A percentile compares a stretch with the other conserved stretches of the same genome.
These are phyloP conservation scores for Tricholoma saponaceum DNA, from an alignment of 768 basidiomycete genomes.

Conservation along the genomic window DNA sequence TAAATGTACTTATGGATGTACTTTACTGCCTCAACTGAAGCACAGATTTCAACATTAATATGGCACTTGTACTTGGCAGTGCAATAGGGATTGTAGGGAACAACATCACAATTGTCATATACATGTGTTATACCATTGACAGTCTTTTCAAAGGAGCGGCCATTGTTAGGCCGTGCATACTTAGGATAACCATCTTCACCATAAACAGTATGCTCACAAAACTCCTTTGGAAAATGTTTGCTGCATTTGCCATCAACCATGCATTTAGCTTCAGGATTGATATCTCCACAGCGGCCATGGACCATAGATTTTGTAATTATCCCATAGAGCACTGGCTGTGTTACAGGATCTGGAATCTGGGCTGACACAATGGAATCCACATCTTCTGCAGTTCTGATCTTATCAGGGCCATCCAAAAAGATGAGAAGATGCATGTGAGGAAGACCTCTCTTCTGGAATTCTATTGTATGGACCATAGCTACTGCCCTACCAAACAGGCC, in stretches of 20 bases:
- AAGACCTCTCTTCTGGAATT: no score
- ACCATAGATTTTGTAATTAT: conserved; percentile 33
- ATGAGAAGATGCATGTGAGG: conserved; percentile 45
- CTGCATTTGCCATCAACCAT: conserved; percentile 11
- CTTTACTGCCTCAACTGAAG: conserved; percentile 31
- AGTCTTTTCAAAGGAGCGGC: background rate
- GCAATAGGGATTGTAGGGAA: conserved; percentile 13
- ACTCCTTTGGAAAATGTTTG: conserved; percentile 34
- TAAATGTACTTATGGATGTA: no score
- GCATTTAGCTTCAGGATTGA: conserved; percentile 23
- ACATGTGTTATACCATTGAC: no score
- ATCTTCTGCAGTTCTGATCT: conserved; percentile 26
- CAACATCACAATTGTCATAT: no score
- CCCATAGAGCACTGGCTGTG: conserved; percentile 25
- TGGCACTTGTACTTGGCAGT: conserved; percentile 32
- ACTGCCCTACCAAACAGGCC: background rate
- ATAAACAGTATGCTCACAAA: conserved; percentile 8
- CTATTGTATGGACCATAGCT: conserved; percentile 39
- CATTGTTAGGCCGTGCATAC: conserved; percentile 7
- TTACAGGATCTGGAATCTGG: conserved; percentile 33
- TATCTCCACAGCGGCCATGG: conserved; percentile 34
- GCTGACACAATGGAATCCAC: conserved; percentile 39
- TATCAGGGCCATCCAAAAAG: conserved; percentile 28
- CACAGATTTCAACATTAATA: conserved; percentile 39
- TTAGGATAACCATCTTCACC: conserved; percentile 37